A percentile compares a stretch with the other conserved stretches of the same genome.
phyloP scores from a whole-genome alignment of 1,284 basidiomycete species.

The Leccinum proliferum region DNA sequence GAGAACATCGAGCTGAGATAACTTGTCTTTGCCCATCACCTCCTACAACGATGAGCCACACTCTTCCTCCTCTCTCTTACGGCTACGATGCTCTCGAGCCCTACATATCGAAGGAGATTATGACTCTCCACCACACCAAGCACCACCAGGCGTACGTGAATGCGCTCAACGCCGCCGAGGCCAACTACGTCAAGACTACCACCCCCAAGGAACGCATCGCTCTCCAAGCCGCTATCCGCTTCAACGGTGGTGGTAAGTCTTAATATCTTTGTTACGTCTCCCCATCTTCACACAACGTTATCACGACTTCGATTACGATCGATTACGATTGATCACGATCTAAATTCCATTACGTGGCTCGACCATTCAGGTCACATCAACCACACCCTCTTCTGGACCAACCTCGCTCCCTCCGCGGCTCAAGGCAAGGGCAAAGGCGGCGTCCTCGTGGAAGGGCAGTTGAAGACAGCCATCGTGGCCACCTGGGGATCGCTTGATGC shows the following conservation, averaged over 20 bases:
- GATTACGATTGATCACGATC: slow-evolving; percentile 13
- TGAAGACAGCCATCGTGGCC: slow-evolving; percentile 64
- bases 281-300: slow-evolving; percentile 8
- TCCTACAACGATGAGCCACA: slow-evolving; percentile 34
- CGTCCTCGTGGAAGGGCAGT: slow-evolving; percentile 54
- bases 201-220: slow-evolving; percentile 77
- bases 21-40: slow-evolving; percentile 5
- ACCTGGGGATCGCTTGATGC: slow-evolving; percentile 70
- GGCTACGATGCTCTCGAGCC: slow-evolving; percentile 86
- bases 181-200: slow-evolving; percentile 55
- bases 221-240: slow-evolving; percentile 68
- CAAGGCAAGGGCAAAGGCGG: slow-evolving; percentile 52
- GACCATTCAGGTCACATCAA: slow-evolving; percentile 68
- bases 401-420: slow-evolving; percentile 59
- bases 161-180: slow-evolving; percentile 73
- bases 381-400: slow-evolving; percentile 94
- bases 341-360: not conserved
- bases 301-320: slow-evolving; percentile 17
- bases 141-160: slow-evolving; percentile 83
- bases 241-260: slow-evolving; percentile 57
- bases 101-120: slow-evolving; percentile 76
- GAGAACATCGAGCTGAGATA: not conserved
- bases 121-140: slow-evolving; percentile 84
- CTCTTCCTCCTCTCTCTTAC: slow-evolving; percentile 83
- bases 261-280: not conserved